Evolutionary conservation across 495 filamentous ascomycete species (phyloP), one percentile per base, ranked within the genome.

Genomic region (Penicillium bialowiezense): DNA sequence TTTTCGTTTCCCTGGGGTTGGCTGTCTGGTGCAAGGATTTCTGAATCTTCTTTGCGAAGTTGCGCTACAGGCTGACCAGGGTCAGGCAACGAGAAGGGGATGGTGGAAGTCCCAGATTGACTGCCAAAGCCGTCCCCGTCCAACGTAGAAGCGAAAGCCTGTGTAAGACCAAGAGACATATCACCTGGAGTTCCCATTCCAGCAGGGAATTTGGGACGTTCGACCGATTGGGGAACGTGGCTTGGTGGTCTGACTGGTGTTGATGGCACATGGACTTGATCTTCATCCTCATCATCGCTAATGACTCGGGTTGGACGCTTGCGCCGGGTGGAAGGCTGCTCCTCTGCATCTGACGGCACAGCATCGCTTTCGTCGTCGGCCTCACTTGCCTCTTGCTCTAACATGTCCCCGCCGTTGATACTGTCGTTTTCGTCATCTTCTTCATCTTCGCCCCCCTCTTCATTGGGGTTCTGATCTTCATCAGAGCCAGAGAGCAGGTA

Each of bases 71-170:
- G 71, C 1, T 68, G 68, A 2, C 72, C 71, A 14, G 81, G 81
- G 13, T 81, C 78, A 4, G 84, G 80, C 8, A 83, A 61, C 3
- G 69, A 64, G 35, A 62, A 60, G 0, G 54, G 60, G 29, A 85
- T 77, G 13, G 72, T 71, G 23, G 82, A 46, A 15, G 75, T 73
- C 36, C 74, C 76, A 41, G 45, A 48, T 57, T 53, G 59, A 43
- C 56, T 62, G 24, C 58, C 58, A 5, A 58, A 54, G 20, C 73
- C 56, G 36, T 79, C 82, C 26, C 88, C 81, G 40, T 84, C 88
- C 79, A 97, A 85, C 2, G 91, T 97, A 20, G 88, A 90, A n/a
- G 87, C 86, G 64, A 96, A 97, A 43, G 90, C 89, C 63, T 97
- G 91, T 4, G 90, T 96, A 41, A 96, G 75, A 34, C 90, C 88